Percentiles rank a stretch among this genome's conserved stretches.
Evolutionary conservation across 2,329 filamentous ascomycete genomes (phyloP).

Genomic region (Trichoderma guizhouense): DNA sequence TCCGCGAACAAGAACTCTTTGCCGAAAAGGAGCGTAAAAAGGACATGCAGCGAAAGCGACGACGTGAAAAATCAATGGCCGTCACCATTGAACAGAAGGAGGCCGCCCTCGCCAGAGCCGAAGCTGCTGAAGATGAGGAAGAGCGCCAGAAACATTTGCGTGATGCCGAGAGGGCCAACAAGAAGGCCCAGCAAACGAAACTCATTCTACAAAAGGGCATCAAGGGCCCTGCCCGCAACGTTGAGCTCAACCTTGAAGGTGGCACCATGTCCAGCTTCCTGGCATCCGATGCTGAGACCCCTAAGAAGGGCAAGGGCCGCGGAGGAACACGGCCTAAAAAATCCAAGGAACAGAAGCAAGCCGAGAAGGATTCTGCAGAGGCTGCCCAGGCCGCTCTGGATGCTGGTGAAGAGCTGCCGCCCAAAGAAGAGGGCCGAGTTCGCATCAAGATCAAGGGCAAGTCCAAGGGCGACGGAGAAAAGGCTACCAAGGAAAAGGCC

Average conservation of each 20-base stretch:
- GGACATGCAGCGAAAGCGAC: conserved; percentile 96
- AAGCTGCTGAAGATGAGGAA: conserved; percentile 74
- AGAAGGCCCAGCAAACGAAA: conserved; percentile 89
- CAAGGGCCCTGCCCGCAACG: conserved; percentile 67
- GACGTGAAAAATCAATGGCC: conserved; percentile 92
- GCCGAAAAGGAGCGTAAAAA: conserved; percentile 99
- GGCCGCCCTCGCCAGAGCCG: conserved; percentile 72
- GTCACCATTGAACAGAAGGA: conserved; percentile 90
- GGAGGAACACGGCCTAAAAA: conserved; percentile 77
- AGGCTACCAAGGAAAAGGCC: conserved; percentile 42
- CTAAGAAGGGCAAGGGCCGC: conserved; percentile 51
- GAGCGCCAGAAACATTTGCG: conserved; percentile 77
- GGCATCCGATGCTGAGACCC: conserved; percentile 56
- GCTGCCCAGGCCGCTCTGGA: conserved; percentile 82
- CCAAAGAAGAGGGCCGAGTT: conserved; percentile 58
- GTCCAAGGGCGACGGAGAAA: conserved; percentile 41
- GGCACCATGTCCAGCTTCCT: conserved; percentile 84
- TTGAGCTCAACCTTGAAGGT: conserved; percentile 79
- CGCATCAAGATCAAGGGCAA: conserved; percentile 61
- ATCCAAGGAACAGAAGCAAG: conserved; percentile 80
- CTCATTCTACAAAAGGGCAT: conserved; percentile 82
- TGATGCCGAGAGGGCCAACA: conserved; percentile 84
- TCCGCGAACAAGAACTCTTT: conserved; percentile 83
- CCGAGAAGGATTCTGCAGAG: conserved; percentile 78
- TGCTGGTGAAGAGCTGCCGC: conserved; percentile 66